Conservation (phyloP, 495 filamentous ascomycete species). For the Aspergillus homomorphus region DNA sequence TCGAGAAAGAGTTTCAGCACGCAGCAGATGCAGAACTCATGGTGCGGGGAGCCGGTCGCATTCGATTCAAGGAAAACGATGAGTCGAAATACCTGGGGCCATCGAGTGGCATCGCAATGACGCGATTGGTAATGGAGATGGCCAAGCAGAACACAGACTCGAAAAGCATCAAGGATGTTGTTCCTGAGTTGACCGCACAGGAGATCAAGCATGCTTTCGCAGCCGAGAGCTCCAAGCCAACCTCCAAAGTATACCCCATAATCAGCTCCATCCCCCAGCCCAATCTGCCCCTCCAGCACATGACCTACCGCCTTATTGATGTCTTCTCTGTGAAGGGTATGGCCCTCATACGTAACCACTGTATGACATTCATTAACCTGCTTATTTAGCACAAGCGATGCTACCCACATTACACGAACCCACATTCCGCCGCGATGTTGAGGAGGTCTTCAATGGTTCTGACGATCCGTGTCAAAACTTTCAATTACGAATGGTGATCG, state of each 20-base stretch:
- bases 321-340: conserved; percentile 78
- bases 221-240: conserved; percentile 57
- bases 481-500: conserved; percentile 80
- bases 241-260: conserved; percentile 71
- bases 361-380: conserved; percentile 9
- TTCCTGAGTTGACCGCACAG: conserved; percentile 64
- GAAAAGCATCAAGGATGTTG: conserved; percentile 80
- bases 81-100: conserved; percentile 86
- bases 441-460: conserved; percentile 74
- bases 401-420: conserved; percentile 83
- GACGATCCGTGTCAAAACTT: conserved; percentile 80
- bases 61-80: conserved; percentile 75
- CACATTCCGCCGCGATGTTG: conserved; percentile 68
- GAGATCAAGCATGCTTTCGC: conserved; percentile 56
- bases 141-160: conserved; percentile 83
- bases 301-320: conserved; percentile 71
- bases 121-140: conserved; percentile 88
- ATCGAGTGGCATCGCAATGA: conserved; percentile 91
- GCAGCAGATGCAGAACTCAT: conserved; percentile 72
- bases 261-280: conserved; percentile 70
- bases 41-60: conserved; percentile 75
- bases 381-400: conserved; percentile 71
- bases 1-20: conserved; percentile 63
- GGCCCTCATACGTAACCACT: conserved; percentile 17
- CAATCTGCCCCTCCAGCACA: conserved; percentile 60